Conservation (phyloP, 1,284 basidiomycete genomes). For the Cutaneotrichosporon cavernicola region DNA sequence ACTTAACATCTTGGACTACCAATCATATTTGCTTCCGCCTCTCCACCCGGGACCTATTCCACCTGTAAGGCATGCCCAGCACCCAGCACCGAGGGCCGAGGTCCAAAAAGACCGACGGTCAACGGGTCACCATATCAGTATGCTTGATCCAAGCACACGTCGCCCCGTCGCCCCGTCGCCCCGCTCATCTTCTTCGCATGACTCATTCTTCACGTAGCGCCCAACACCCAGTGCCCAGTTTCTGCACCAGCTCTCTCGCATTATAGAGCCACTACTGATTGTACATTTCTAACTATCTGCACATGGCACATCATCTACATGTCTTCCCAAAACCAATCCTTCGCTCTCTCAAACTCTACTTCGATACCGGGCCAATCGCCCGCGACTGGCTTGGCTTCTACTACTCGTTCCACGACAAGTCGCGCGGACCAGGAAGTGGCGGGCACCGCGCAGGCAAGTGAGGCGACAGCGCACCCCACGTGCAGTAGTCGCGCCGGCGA, state of each 20-base stretch:
- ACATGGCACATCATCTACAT: neutral
- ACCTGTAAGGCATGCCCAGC: too few species aligned
- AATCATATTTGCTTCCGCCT: too few species aligned
- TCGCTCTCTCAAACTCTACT: neutral
- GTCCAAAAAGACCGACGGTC: too few species aligned
- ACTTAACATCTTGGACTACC: too few species aligned
- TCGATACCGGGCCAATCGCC: neutral
- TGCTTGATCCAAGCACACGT: too few species aligned
- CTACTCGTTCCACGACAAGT: neutral
- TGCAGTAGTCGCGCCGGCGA: conserved; percentile 35
- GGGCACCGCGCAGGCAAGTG: conserved; percentile 32
- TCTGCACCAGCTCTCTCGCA: neutral
- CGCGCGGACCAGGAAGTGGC: conserved; percentile 24
- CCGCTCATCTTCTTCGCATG: neutral
- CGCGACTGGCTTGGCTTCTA: neutral
- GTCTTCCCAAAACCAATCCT: neutral
- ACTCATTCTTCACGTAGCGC: neutral
- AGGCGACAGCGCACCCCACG: conserved; percentile 33
- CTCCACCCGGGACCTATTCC: too few species aligned
- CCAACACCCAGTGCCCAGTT: too few species aligned
- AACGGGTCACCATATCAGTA: too few species aligned
- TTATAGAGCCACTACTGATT: conserved; percentile 2
- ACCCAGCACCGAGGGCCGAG: too few species aligned
- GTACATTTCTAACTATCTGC: conserved; percentile 2
- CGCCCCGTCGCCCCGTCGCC: too few species aligned